Percentiles rank a stretch among this genome's conserved stretches.
phyloP scores from a whole-genome alignment of 2,329 filamentous ascomycete species.

The Trichoderma sp. region DNA sequence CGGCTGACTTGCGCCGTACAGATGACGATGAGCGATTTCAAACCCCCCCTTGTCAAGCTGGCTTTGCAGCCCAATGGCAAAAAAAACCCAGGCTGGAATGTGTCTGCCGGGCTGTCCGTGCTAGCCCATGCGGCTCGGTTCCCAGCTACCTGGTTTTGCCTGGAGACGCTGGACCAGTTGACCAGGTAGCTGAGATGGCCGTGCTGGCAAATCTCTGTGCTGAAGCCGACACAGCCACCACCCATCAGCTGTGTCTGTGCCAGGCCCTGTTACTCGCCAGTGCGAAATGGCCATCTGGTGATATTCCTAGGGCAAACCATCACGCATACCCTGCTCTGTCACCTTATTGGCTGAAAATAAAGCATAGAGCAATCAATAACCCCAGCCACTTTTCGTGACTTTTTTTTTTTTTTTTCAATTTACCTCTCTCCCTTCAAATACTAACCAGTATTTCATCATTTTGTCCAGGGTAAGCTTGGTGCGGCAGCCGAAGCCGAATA shows the following conservation, averaged over 20 bases:
- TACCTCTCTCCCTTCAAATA: neutral
- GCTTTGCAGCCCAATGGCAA: conserved; percentile 3
- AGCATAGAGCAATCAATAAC: neutral
- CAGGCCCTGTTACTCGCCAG: neutral
- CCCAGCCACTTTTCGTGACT: neutral
- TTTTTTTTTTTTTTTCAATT: neutral
- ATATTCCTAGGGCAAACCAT: neutral
- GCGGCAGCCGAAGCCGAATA: neutral
- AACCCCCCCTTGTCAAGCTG: conserved; percentile 15
- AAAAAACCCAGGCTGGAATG: conserved; percentile 9
- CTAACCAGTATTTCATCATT: neutral
- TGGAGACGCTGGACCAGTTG: neutral
- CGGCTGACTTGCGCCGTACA: neutral
- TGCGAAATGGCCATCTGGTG: neutral
- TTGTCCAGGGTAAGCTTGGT: conserved; percentile 10
- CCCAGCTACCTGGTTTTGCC: conserved; percentile 23
- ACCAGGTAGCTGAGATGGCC: conserved; percentile 6
- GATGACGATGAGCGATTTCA: conserved; percentile 21
- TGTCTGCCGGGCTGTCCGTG: conserved; percentile 24
- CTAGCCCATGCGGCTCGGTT: conserved; percentile 25
- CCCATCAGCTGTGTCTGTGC: neutral
- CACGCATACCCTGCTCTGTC: neutral
- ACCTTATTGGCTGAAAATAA: neutral
- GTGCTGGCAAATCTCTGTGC: conserved; percentile 16
- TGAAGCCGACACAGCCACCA: conserved; percentile 14